These are phyloP conservation scores for Talaromyces verruculosus DNA, from an alignment of 2,329 filamentous ascomycete species.

Conservation along the genomic window DNA sequence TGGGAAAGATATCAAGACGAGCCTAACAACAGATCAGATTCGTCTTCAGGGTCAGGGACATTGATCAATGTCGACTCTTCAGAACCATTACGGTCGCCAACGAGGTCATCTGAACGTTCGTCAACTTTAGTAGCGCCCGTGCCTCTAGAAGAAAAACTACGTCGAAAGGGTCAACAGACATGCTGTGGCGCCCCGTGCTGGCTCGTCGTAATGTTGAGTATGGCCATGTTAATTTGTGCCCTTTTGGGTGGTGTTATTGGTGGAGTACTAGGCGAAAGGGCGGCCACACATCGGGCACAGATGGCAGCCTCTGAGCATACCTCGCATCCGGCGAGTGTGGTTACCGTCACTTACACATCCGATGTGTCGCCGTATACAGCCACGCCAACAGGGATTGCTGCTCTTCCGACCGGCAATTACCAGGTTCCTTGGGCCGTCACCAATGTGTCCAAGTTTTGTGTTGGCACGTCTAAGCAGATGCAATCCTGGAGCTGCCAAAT, in stretches of 20 bases:
- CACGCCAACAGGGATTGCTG: conserved; percentile 45
- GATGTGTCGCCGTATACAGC: conserved; percentile 54
- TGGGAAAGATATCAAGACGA: conserved; percentile 34
- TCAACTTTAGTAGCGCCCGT: conserved; percentile 24
- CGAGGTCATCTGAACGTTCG: conserved; percentile 24
- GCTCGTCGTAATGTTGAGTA: conserved; percentile 48
- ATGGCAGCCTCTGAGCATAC: conserved; percentile 7
- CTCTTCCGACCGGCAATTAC: conserved; percentile 53
- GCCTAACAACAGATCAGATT: conserved; percentile 31
- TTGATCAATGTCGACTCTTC: conserved; percentile 23
- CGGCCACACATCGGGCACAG: conserved; percentile 27
- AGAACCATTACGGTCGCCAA: conserved; percentile 25
- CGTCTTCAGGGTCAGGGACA: conserved; percentile 36
- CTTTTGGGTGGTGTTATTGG: conserved; percentile 57
- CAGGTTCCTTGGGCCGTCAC: conserved; percentile 50
- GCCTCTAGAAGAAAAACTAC: conserved; percentile 45
- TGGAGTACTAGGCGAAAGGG: conserved; percentile 52
- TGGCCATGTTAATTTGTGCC: conserved; percentile 50
- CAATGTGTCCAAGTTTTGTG: conserved; percentile 51
- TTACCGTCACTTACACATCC: conserved; percentile 51
- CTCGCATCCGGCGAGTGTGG: conserved; percentile 30
- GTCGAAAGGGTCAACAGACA: conserved; percentile 44
- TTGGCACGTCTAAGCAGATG: conserved; percentile 46
- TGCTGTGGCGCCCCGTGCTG: conserved; percentile 56
- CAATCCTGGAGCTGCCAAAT: conserved; percentile 54